A percentile compares a stretch with the other conserved stretches of the same genome.
Conservation (phyloP, 139 green algal genomes). For the Gonium pectorale region DNA sequence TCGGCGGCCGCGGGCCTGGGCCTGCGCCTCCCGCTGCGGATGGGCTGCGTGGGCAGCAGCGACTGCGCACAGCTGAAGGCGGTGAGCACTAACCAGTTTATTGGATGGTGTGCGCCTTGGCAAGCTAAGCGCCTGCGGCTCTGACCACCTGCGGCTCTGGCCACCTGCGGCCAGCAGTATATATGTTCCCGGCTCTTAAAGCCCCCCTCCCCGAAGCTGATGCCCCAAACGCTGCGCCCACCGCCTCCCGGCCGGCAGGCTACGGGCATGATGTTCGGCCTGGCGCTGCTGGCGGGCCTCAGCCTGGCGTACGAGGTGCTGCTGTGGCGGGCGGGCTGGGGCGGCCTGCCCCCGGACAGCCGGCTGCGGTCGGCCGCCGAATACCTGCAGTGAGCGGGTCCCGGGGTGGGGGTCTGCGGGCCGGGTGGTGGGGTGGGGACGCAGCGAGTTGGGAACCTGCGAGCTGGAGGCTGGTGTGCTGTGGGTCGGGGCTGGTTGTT, state of each 20-base stretch:
- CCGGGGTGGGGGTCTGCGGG: too few relatives aligned
- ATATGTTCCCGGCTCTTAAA: too few relatives aligned
- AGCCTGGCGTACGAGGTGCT: constrained; percentile 18
- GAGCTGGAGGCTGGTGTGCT: too few relatives aligned
- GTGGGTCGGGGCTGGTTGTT: too few relatives aligned
- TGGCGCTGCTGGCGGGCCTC: neutral
- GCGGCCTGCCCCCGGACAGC: neutral
- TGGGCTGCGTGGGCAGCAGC: neutral
- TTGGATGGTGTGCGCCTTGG: too few relatives aligned
- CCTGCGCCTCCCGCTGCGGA: neutral
- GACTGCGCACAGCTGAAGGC: constrained; percentile 38
- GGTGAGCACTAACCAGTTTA: too few relatives aligned
- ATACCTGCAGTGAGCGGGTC: neutral
- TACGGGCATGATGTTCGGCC: constrained; percentile 23
- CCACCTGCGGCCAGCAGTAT: too few relatives aligned
- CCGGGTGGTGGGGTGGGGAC: neutral
- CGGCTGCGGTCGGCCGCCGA: neutral
- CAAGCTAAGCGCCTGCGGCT: too few relatives aligned
- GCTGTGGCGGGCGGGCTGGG: constrained; percentile 20
- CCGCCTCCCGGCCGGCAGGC: neutral
- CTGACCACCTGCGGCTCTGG: too few relatives aligned
- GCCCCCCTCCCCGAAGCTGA: too few relatives aligned
- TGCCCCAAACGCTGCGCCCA: too few relatives aligned
- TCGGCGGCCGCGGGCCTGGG: neutral
- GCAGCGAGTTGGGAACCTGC: too few relatives aligned